Percentiles rank a stretch among this genome's conserved stretches.
phyloP scores from a whole-genome alignment of 2,329 filamentous ascomycete genomes.

The Aspergillus jensenii region DNA sequence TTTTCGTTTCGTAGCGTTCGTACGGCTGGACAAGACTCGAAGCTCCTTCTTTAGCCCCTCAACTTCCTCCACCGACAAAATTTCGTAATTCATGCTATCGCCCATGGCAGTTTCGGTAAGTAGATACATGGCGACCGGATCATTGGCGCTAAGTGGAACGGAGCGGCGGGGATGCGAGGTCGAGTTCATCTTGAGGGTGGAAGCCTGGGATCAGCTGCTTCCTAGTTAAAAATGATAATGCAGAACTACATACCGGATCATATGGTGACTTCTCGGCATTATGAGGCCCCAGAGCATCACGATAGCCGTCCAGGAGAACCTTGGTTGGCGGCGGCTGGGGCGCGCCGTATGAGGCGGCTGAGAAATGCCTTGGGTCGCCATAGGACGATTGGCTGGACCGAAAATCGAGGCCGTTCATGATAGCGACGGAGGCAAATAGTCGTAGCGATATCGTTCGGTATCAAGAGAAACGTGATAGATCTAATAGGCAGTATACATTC shows the following conservation, averaged over 20 bases:
- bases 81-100: slow-evolving; percentile 81
- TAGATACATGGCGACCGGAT: slow-evolving; percentile 78
- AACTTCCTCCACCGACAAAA: slow-evolving; percentile 87
- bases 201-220: not conserved
- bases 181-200: slow-evolving; percentile 53
- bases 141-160: slow-evolving; percentile 45
- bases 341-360: slow-evolving; percentile 34
- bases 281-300: slow-evolving; percentile 56
- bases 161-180: slow-evolving; percentile 35
- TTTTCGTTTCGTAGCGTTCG: slow-evolving; percentile 79
- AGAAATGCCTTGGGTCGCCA: slow-evolving; percentile 40
- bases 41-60: slow-evolving; percentile 89
- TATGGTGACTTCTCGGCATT: slow-evolving; percentile 55
- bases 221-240: not conserved
- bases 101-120: slow-evolving; percentile 89
- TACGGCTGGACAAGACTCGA: slow-evolving; percentile 68
- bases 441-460: not conserved
- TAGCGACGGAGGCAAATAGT: slow-evolving; percentile 16
- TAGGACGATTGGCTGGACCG: slow-evolving; percentile 44
- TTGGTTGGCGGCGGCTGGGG: slow-evolving; percentile 41
- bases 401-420: slow-evolving; percentile 36
- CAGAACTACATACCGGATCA: slow-evolving; percentile 53
- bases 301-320: slow-evolving; percentile 60
- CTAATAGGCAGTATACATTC: slow-evolving; percentile 20
- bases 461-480: not conserved